These are phyloP conservation scores for Leersia perrieri DNA, from an alignment of 176 grass and related monocot species.

Conservation along the genomic window DNA sequence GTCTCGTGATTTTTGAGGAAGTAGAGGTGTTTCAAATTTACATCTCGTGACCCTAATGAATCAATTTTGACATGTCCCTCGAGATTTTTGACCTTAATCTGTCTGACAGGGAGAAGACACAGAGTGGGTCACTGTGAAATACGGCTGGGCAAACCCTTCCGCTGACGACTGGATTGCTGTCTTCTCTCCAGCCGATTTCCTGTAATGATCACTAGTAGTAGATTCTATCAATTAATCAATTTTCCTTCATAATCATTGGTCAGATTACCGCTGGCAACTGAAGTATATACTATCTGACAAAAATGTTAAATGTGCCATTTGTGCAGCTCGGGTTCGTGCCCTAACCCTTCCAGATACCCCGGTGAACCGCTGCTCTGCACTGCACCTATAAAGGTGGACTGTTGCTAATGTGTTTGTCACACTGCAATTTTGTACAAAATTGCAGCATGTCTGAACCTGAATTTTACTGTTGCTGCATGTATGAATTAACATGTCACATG, in stretches of 20 bases:
- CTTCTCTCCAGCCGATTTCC: constrained; percentile 76
- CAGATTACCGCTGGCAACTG: too few relatives aligned
- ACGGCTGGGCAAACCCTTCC: constrained; percentile 40
- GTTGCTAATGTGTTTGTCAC: too few relatives aligned
- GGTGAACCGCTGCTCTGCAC: constrained; percentile 69
- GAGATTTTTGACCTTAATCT: neutral
- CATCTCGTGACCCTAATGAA: neutral
- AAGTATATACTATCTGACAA: too few relatives aligned
- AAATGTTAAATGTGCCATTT: neutral
- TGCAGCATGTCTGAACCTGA: neutral
- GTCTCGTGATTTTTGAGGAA: too few relatives aligned
- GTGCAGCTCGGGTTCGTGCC: constrained; percentile 53
- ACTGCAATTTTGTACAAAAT: too few relatives aligned
- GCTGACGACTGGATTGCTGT: constrained; percentile 79
- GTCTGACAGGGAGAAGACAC: constrained; percentile 62
- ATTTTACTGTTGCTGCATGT: neutral
- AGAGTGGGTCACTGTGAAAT: constrained; percentile 55
- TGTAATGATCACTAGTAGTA: constrained; percentile 35
- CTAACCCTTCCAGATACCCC: constrained; percentile 36
- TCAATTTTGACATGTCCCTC: neutral
- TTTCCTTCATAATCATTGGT: neutral
- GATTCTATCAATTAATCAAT: too few relatives aligned
- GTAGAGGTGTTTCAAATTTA: neutral
- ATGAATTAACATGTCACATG: neutral
- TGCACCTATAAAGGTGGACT: constrained; percentile 74